These are phyloP conservation scores for Solanum neorickii DNA, from an alignment of 257 asterid species.

Conservation along the genomic window DNA sequence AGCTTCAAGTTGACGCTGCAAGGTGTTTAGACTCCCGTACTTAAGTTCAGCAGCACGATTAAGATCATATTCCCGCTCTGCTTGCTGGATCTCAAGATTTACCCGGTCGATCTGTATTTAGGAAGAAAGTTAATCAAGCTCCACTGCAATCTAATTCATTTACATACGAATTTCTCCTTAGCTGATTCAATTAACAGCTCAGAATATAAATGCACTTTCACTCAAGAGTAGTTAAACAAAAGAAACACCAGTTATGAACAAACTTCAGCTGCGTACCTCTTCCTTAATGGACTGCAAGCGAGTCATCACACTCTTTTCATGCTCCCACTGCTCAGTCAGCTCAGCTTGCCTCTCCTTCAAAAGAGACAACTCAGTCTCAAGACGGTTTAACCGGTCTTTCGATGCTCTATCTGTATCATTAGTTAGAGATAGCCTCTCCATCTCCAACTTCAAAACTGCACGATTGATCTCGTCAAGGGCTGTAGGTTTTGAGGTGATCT, in stretches of 20 bases:
- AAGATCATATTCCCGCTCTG: conserved; percentile 92
- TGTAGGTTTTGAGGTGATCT: conserved; percentile 92
- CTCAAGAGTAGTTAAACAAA: not conserved
- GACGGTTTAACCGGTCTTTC: conserved; percentile 70
- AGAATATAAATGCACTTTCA: not conserved
- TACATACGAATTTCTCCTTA: not conserved
- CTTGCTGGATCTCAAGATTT: conserved; percentile 92
- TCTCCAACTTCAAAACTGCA: conserved; percentile 77
- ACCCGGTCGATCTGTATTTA: conserved; percentile 75
- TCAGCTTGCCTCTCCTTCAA: conserved; percentile 74
- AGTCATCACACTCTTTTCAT: conserved; percentile 80
- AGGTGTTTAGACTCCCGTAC: conserved; percentile 75
- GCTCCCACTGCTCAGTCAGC: conserved; percentile 91
- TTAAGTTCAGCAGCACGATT: conserved; percentile 95
- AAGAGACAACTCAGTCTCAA: conserved; percentile 68
- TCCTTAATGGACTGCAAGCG: conserved; percentile 78
- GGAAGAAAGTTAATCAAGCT: not conserved
- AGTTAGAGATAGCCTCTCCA: conserved; percentile 86
- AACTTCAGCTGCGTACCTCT: conserved; percentile 40
- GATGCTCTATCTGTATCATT: conserved; percentile 91
- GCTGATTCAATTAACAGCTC: not conserved
- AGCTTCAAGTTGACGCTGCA: conserved; percentile 77
- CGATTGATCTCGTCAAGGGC: conserved; percentile 92
- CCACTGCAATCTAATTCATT: not conserved
- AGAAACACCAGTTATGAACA: not conserved